phyloP scores from a whole-genome alignment of 768 basidiomycete genomes.

The Dioszegia hungarica region DNA sequence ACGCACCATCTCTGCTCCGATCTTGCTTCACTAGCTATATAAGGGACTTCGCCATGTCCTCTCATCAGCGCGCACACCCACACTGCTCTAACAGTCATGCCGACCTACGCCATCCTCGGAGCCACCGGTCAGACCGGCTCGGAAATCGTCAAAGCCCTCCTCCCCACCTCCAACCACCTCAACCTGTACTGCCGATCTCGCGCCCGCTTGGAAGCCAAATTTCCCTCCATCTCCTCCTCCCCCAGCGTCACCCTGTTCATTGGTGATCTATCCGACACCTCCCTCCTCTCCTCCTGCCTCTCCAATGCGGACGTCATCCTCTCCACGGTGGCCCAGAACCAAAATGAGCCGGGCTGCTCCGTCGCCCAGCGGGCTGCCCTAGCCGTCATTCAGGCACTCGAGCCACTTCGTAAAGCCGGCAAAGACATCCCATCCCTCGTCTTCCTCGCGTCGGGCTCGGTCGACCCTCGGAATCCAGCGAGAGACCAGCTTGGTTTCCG shows the following conservation, averaged over 20 bases:
- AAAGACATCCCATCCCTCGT: neutral
- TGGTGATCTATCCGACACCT: neutral
- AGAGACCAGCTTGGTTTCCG: neutral
- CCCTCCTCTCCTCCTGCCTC: neutral
- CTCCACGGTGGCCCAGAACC: slow-evolving; percentile 1
- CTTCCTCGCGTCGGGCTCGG: neutral
- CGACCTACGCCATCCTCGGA: slow-evolving; percentile 6
- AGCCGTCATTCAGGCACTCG: slow-evolving; percentile 2
- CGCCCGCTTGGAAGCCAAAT: neutral
- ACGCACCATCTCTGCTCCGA: too few species aligned
- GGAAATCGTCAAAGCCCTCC: neutral
- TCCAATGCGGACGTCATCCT: neutral
- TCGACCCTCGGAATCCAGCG: neutral
- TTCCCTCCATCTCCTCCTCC: neutral
- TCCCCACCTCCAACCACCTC: neutral
- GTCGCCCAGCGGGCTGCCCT: slow-evolving; percentile 1
- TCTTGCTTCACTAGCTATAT: too few species aligned
- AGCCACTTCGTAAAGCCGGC: neutral
- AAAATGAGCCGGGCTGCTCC: slow-evolving; percentile 2
- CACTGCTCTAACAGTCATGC: too few species aligned
- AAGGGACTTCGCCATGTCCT: too few species aligned
- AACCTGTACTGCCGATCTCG: slow-evolving; percentile 8
- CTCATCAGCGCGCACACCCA: too few species aligned
- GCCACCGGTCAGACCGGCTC: slow-evolving; percentile 4
- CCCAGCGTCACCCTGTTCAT: slow-evolving; percentile 2